Evolutionary conservation across 2,329 filamentous ascomycete genomes (phyloP).

Genomic region (Dactylonectria estremocensis): DNA sequence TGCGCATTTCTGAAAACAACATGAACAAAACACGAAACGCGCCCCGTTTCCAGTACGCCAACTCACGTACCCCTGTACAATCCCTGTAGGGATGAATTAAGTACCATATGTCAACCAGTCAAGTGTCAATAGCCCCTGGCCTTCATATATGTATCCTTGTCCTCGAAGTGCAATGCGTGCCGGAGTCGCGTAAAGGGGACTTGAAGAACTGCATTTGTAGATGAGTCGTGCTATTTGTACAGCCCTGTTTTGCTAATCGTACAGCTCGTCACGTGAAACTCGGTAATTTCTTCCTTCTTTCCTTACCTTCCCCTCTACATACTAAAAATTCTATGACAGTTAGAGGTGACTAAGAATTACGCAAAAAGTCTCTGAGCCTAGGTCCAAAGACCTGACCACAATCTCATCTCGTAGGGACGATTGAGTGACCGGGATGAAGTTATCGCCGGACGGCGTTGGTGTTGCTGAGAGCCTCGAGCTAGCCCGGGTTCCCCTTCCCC

Average conservation of each 20-base stretch:
- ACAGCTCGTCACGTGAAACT: too few relatives aligned
- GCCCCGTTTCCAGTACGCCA: conserved; percentile 2
- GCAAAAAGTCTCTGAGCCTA: too few relatives aligned
- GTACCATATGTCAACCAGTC: background rate
- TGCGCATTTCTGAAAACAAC: background rate
- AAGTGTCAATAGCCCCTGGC: background rate
- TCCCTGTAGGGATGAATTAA: background rate
- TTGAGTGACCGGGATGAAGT: too few relatives aligned
- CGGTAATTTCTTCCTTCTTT: too few relatives aligned
- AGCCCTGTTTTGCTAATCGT: background rate
- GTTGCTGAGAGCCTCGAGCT: too few relatives aligned
- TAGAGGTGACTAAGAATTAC: too few relatives aligned
- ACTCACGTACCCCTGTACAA: background rate
- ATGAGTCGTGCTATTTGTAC: background rate
- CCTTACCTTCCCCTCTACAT: too few relatives aligned
- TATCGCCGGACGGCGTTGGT: too few relatives aligned
- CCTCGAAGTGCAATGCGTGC: background rate
- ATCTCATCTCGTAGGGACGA: too few relatives aligned
- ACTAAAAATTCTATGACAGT: too few relatives aligned
- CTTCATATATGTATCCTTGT: background rate
- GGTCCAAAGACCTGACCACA: too few relatives aligned
- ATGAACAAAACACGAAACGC: background rate
- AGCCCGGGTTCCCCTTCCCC: too few relatives aligned
- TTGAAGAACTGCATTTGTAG: background rate
- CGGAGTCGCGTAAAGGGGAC: background rate